phyloP scores from a whole-genome alignment of 805 yeast species.

The Pichia phayaonensis region DNA sequence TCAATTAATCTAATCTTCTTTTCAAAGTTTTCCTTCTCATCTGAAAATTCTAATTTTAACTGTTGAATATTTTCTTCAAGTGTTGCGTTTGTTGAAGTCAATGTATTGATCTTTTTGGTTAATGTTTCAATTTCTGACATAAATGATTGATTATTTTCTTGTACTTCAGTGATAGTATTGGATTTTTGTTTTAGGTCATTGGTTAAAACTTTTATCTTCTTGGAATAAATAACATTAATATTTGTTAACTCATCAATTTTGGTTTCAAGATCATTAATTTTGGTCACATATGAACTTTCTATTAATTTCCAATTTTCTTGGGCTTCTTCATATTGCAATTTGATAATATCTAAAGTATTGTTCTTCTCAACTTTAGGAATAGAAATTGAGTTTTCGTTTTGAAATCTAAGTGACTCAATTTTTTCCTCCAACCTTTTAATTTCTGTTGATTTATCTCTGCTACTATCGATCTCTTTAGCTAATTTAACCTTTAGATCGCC shows the following conservation, averaged over 20 bases:
- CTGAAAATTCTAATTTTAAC: constrained; percentile 24
- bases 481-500: constrained; percentile 25
- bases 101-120: constrained; percentile 12
- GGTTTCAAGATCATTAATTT: constrained; percentile 36
- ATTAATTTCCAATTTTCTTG: constrained; percentile 78
- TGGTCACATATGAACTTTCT: constrained; percentile 54
- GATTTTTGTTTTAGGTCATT: constrained; percentile 32
- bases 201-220: constrained; percentile 24
- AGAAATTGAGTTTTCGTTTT: constrained; percentile 39
- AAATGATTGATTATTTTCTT: constrained; percentile 19
- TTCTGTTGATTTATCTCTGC: constrained; percentile 34
- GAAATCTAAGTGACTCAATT: constrained; percentile 59
- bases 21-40: constrained; percentile 21
- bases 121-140: constrained; percentile 18
- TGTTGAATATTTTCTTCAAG: constrained; percentile 13
- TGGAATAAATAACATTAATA: constrained; percentile 24
- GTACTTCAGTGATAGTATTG: constrained; percentile 20
- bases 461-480: constrained; percentile 18
- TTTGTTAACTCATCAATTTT: constrained; percentile 35
- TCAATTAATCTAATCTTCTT: constrained; percentile 20
- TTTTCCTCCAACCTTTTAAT: constrained; percentile 56
- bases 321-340: constrained; percentile 65
- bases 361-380: background rate
- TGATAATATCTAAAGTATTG: constrained; percentile 38
- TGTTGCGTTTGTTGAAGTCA: constrained; percentile 21